Conservation (phyloP, 2,329 filamentous ascomycete species). For the Fusarium nygamai region DNA sequence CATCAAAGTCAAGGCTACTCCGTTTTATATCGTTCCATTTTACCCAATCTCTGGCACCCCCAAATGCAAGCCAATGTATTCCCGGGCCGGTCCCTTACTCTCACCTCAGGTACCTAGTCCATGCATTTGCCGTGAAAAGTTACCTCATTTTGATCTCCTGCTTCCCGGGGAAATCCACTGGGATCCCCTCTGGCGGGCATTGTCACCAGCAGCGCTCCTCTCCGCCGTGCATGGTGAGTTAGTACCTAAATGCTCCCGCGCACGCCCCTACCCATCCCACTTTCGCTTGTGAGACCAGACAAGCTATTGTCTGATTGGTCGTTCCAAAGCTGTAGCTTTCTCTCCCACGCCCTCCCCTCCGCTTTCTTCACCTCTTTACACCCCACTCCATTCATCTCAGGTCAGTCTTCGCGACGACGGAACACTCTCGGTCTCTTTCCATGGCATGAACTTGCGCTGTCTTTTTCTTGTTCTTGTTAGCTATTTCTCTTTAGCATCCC, state of each 20-base stretch:
- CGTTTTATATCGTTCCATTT: conserved; percentile 28
- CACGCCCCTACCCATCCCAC: conserved; percentile 23
- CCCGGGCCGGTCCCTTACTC: conserved; percentile 30
- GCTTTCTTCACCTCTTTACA: conserved; percentile 17
- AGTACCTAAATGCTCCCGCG: conserved; percentile 12
- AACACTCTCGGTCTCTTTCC: conserved; percentile 39
- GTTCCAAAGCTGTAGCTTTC: background rate
- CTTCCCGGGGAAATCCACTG: conserved; percentile 36
- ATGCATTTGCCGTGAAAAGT: conserved; percentile 9
- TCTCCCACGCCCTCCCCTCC: conserved; percentile 19
- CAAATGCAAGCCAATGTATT: conserved; percentile 13
- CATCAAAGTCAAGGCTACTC: background rate
- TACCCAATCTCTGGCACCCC: conserved; percentile 21
- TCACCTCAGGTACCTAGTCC: conserved; percentile 14
- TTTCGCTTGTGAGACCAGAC: conserved; percentile 14
- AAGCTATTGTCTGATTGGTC: background rate
- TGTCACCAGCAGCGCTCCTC: conserved; percentile 26
- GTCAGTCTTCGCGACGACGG: conserved; percentile 35
- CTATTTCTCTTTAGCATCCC: conserved; percentile 18
- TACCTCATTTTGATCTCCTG: conserved; percentile 8
- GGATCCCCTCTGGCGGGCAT: conserved; percentile 32
- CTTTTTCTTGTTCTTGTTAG: conserved; percentile 12
- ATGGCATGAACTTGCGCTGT: conserved; percentile 30
- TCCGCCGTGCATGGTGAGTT: conserved; percentile 22
- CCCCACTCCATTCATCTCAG: conserved; percentile 30